These are phyloP conservation scores for Stereocaulon alpinum DNA, from an alignment of 495 filamentous ascomycete genomes.

Conservation along the genomic window DNA sequence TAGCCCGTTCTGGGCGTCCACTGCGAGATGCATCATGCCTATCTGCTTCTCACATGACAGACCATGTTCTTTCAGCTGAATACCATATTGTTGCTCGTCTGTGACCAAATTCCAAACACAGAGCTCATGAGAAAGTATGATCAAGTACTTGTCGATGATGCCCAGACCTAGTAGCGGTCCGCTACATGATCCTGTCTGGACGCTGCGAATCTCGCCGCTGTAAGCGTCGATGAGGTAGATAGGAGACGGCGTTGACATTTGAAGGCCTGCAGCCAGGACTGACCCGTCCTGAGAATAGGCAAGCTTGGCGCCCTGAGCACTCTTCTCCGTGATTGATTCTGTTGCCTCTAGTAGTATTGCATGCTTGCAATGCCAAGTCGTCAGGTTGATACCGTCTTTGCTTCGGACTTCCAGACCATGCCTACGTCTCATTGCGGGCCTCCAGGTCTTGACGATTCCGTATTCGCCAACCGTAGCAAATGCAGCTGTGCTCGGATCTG, in stretches of 20 bases:
- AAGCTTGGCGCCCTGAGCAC: conserved; percentile 32
- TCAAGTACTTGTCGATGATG: conserved; percentile 49
- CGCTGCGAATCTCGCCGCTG: conserved; percentile 43
- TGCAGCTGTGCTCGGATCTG: conserved; percentile 51
- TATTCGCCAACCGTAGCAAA: conserved; percentile 85
- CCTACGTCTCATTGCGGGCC: conserved; percentile 50
- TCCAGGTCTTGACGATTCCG: conserved; percentile 66
- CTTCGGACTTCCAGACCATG: conserved; percentile 50
- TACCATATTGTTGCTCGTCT: conserved; percentile 43
- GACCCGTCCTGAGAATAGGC: conserved; percentile 83
- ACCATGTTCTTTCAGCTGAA: conserved; percentile 29
- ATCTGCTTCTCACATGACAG: conserved; percentile 27
- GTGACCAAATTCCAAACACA: conserved; percentile 57
- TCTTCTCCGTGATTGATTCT: conserved; percentile 31
- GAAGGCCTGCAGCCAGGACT: conserved; percentile 54
- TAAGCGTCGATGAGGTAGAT: conserved; percentile 21
- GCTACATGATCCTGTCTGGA: conserved; percentile 44
- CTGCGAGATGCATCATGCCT: conserved; percentile 46
- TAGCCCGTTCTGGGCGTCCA: conserved; percentile 43
- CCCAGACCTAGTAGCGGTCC: conserved; percentile 45
- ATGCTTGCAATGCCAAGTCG: conserved; percentile 64
- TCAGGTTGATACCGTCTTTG: conserved; percentile 40
- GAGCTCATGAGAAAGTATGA: conserved; percentile 52
- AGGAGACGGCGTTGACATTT: conserved; percentile 26
- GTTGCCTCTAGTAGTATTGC: conserved; percentile 41